phyloP scores from a whole-genome alignment of 2,329 filamentous ascomycete species.

The Metarhizium humberi region DNA sequence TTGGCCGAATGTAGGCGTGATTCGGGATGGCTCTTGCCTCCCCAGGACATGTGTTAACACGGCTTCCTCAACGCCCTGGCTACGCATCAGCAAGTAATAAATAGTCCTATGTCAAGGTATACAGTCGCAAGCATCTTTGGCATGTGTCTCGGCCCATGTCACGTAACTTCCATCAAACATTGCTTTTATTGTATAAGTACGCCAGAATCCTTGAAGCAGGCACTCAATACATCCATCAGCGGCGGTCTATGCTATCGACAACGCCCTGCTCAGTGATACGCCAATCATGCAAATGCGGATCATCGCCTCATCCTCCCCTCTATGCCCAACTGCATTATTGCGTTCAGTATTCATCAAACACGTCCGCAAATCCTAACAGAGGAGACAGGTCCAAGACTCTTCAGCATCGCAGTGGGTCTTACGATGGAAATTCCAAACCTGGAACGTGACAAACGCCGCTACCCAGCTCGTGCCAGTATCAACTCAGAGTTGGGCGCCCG shows the following conservation, averaged over 20 bases:
- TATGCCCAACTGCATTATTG: slow-evolving; percentile 3
- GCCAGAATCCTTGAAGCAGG: slow-evolving; percentile 1
- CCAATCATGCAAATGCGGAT: slow-evolving; percentile 1
- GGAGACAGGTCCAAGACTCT: slow-evolving; percentile 38
- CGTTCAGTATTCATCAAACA: neutral
- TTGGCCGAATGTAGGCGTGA: too few relatives aligned
- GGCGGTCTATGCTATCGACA: slow-evolving; percentile 2
- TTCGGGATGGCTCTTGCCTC: neutral
- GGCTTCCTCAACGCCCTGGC: too few relatives aligned
- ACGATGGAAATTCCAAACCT: slow-evolving; percentile 3
- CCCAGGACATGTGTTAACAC: too few relatives aligned
- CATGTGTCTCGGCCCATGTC: neutral
- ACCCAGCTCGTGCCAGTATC: slow-evolving; percentile 4
- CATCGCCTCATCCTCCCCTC: slow-evolving; percentile 4
- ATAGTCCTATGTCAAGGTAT: neutral
- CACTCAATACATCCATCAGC: slow-evolving; percentile 1
- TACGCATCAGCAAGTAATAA: too few relatives aligned
- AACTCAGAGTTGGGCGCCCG: slow-evolving; percentile 1
- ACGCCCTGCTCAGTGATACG: slow-evolving; percentile 2
- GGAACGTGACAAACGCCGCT: slow-evolving; percentile 8
- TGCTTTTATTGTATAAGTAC: slow-evolving; percentile 8
- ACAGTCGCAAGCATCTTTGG: neutral
- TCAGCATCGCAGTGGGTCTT: slow-evolving; percentile 19
- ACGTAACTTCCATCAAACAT: neutral
- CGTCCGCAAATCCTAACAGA: neutral